Conservation (phyloP, 2,329 filamentous ascomycete genomes). For the Colletotrichum destructivum region DNA sequence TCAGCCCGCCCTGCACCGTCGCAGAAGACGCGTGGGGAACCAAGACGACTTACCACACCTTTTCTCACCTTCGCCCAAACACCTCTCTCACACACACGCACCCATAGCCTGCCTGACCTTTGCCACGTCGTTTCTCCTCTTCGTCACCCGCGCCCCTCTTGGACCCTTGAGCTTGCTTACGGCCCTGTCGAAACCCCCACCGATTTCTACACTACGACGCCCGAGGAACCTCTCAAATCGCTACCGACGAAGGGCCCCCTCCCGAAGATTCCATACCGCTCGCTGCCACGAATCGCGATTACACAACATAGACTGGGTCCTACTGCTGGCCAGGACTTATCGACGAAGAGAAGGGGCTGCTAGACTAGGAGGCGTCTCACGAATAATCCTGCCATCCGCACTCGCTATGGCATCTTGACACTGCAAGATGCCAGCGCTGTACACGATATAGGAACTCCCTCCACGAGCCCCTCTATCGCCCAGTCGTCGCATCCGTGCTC, state of each 20-base stretch:
- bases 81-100: constrained; percentile 1
- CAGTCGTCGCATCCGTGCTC: constrained; percentile 9
- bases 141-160: constrained; percentile 27
- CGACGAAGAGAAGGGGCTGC: constrained; percentile 16
- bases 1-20: constrained; percentile 22
- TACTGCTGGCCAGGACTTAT: neutral
- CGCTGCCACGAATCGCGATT: constrained; percentile 8
- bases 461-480: constrained; percentile 5
- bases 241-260: constrained; percentile 2
- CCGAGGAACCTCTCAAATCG: neutral
- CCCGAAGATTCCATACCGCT: constrained; percentile 5
- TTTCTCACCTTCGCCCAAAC: constrained; percentile 13
- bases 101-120: constrained; percentile 30
- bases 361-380: constrained; percentile 2
- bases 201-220: constrained; percentile 8
- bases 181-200: constrained; percentile 12
- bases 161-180: constrained; percentile 18
- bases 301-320: constrained; percentile 8
- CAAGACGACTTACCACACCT: constrained; percentile 28
- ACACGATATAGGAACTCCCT: constrained; percentile 21
- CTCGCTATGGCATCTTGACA: constrained; percentile 31
- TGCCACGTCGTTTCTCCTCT: constrained; percentile 34
- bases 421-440: constrained; percentile 21
- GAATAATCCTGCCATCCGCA: neutral
- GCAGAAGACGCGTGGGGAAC: constrained; percentile 23